Evolutionary conservation across 352 stramenopile genomes (phyloP).

Genomic region (Peronospora farinosa): DNA sequence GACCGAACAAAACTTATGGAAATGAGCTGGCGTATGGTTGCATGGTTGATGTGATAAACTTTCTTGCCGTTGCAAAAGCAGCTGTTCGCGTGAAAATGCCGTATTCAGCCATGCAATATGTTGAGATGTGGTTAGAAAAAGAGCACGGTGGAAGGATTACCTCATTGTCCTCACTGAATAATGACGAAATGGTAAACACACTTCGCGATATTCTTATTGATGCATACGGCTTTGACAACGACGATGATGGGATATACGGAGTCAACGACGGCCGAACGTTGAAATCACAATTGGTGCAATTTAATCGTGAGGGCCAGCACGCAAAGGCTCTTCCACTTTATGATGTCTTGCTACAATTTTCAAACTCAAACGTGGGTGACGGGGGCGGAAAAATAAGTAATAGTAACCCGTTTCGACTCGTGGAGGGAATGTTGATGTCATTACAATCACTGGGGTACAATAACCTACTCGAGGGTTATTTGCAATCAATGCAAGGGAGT

Average conservation of each 20-base stretch:
- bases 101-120: conserved; percentile 85
- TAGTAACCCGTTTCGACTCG: conserved; percentile 10
- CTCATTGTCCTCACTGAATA: conserved; percentile 25
- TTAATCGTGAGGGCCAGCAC: conserved; percentile 60
- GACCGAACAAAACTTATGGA: neutral
- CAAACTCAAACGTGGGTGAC: conserved; percentile 5
- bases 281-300: conserved; percentile 63
- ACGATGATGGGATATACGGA: conserved; percentile 70
- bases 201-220: conserved; percentile 55
- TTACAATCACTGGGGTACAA: conserved; percentile 67
- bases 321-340: conserved; percentile 63
- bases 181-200: conserved; percentile 28
- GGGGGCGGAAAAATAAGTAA: neutral
- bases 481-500: conserved; percentile 30
- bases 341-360: conserved; percentile 60
- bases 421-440: conserved; percentile 54
- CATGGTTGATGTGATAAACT: conserved; percentile 44
- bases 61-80: conserved; percentile 57
- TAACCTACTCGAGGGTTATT: conserved; percentile 56
- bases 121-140: conserved; percentile 83
- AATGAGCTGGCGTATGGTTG: conserved; percentile 50
- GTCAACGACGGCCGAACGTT: conserved; percentile 70
- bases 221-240: conserved; percentile 55
- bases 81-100: conserved; percentile 76
- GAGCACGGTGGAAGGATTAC: conserved; percentile 43